Percentiles rank a stretch among this genome's conserved stretches.
phyloP scores from a whole-genome alignment of 129 eudicot genomes.

The Flaveria ramosissima region DNA sequence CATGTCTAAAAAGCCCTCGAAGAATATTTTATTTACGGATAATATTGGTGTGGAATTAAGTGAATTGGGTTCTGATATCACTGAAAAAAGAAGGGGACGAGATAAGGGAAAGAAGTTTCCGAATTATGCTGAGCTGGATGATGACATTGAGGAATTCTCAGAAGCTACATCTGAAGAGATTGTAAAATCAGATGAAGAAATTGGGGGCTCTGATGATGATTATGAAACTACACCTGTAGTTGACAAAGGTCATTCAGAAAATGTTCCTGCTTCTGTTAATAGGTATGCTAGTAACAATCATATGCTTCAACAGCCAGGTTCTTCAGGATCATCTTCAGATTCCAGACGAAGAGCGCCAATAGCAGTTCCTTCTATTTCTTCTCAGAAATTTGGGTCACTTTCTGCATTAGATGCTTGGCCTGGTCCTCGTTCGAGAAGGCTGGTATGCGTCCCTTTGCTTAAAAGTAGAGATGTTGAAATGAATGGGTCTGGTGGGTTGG shows the following conservation, averaged over 20 bases:
- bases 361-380: constrained; percentile 73
- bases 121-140: constrained; percentile 82
- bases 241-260: constrained; percentile 55
- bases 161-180: constrained; percentile 84
- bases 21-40: constrained; percentile 36
- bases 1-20: constrained; percentile 68
- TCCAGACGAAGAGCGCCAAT: constrained; percentile 43
- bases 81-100: constrained; percentile 63
- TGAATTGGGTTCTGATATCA: constrained; percentile 45
- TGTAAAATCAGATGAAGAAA: constrained; percentile 60
- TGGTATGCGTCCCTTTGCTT: constrained; percentile 48
- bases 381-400: constrained; percentile 87
- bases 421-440: constrained; percentile 64
- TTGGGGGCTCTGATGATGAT: constrained; percentile 79
- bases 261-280: constrained; percentile 46
- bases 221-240: constrained; percentile 45
- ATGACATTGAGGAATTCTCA: constrained; percentile 68
- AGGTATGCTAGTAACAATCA: constrained; percentile 47
- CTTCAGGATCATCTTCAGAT: constrained; percentile 85
- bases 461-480: not conserved
- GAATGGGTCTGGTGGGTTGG: not conserved
- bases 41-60: constrained; percentile 46
- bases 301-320: constrained; percentile 62
- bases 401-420: constrained; percentile 92
- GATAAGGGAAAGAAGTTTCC: constrained; percentile 67